phyloP scores from a whole-genome alignment of 768 basidiomycete species.

The Suillus spraguei region DNA sequence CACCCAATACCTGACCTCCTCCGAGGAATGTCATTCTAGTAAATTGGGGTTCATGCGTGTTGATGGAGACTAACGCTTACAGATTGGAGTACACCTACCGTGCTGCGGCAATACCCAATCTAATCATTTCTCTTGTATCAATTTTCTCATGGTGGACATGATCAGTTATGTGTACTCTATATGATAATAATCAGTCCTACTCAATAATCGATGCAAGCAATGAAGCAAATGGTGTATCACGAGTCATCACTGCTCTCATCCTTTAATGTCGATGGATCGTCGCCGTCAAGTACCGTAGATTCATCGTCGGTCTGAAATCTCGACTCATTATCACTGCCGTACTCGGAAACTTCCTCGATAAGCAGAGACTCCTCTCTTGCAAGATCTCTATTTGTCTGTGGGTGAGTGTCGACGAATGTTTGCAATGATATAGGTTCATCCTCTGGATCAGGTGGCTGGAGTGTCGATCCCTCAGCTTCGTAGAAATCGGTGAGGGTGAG shows the following conservation, averaged over 20 bases:
- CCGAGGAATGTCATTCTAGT: constrained; percentile 33
- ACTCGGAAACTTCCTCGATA: neutral
- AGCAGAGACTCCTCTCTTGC: neutral
- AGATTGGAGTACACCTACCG: constrained; percentile 39
- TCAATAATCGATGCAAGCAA: neutral
- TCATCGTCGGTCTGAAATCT: neutral
- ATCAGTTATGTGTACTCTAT: constrained; percentile 2
- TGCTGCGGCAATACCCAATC: constrained; percentile 20
- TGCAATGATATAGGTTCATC: constrained; percentile 5
- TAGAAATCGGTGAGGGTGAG: constrained; percentile 73
- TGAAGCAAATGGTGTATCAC: constrained; percentile 1
- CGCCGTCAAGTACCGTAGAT: constrained; percentile 11
- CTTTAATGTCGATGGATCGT: neutral
- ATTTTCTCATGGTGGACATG: constrained; percentile 7
- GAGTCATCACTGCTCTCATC: neutral
- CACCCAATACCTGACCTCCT: constrained; percentile 34
- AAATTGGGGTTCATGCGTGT: neutral
- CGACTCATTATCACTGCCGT: constrained; percentile 2
- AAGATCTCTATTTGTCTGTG: neutral
- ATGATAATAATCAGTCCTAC: constrained; percentile 3
- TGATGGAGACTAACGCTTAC: constrained; percentile 17
- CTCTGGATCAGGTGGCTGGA: constrained; percentile 11
- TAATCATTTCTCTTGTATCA: constrained; percentile 7
- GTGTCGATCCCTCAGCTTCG: constrained; percentile 36
- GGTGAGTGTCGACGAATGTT: neutral